Base-by-base conservation (phyloP, 805 yeast species). In the Yarrowia keelungensis region DNA sequence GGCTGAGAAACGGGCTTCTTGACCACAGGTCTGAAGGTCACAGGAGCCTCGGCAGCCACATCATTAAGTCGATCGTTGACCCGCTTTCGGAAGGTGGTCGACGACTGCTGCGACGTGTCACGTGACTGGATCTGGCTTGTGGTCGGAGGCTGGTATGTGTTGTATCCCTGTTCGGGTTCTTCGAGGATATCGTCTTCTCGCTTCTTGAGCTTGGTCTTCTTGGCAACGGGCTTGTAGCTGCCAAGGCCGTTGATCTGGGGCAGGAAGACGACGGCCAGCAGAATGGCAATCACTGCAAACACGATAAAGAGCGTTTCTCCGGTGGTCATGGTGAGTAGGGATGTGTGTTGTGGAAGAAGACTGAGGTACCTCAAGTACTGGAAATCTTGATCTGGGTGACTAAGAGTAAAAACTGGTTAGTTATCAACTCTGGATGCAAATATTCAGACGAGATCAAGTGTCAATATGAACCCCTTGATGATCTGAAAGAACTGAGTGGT, bases 161-260 rank as follows among this genome's bases (percentile, higher is more conserved):
- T 16, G 58, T 51, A 51, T 15, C 42, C 22, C 32, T 11, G 8
- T 15, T 42, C 26, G 32, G 65, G 51, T 35, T 59, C 50, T 15
- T 54, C 62, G 12, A 59, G 41, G n/a, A 56, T 41, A 10, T 56
- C 62, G 47, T 56, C 62, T 15, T 42, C 47, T 5, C 47, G 47
- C 47, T 56, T 56, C 15, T 56, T 56, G 39, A 26, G 38, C n/a
- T 15, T 32, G 32, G 36, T 4, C 12, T 56, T 42, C 15, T 42
- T 59, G 35, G 41, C 65, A n/a, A 45, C 65, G 42, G 65, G 51
- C 46, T 67, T 69, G 67, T 69, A 69, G 19, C 58, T 42, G 9
- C 70, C 70, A 32, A 69, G 69, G 3, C 70, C 70, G 42, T 69
- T 69, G 56, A 67, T 16, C 7, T 58, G 67, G 9, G 70, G 70